Evolutionary conservation across 78 protist genomes (phyloP).

Genomic region (Polysphondylium violaceum): DNA sequence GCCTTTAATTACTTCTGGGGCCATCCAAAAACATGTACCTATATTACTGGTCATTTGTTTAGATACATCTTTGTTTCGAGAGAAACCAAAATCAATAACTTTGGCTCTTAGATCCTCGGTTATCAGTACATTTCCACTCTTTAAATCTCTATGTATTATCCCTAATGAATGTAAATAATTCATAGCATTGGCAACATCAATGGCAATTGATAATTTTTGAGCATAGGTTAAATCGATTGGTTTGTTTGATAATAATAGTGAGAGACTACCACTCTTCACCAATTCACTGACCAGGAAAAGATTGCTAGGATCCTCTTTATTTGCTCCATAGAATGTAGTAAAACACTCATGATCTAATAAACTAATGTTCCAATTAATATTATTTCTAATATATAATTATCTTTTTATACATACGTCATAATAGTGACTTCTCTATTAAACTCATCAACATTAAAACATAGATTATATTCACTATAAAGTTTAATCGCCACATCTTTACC

Average conservation of each 20-base stretch:
- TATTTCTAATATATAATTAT: not conserved
- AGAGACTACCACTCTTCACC: constrained; percentile 33
- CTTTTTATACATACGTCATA: constrained; percentile 53
- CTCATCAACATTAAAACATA: constrained; percentile 61
- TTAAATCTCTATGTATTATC: constrained; percentile 76
- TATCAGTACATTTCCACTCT: constrained; percentile 64
- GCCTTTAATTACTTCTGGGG: constrained; percentile 72
- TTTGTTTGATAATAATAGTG: constrained; percentile 38
- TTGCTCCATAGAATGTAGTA: constrained; percentile 72
- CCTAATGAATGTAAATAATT: constrained; percentile 66
- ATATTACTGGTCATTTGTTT: constrained; percentile 73
- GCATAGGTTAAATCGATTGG: constrained; percentile 3
- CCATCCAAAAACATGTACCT: constrained; percentile 66
- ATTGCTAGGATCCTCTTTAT: constrained; percentile 38
- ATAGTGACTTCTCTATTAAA: constrained; percentile 74
- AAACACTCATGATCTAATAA: constrained; percentile 44
- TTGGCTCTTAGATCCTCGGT: constrained; percentile 61
- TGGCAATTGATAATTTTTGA: constrained; percentile 48
- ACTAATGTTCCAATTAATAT: constrained; percentile 10
- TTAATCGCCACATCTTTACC: constrained; percentile 81
- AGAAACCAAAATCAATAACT: constrained; percentile 76
- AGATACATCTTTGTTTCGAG: constrained; percentile 26
- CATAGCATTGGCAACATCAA: constrained; percentile 78
- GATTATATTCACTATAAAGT: constrained; percentile 47
- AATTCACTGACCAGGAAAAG: constrained; percentile 47